Percentiles rank a stretch among this genome's conserved stretches.
phyloP scores from a whole-genome alignment of 164 flowering plant species.

The Litsea cubeba region DNA sequence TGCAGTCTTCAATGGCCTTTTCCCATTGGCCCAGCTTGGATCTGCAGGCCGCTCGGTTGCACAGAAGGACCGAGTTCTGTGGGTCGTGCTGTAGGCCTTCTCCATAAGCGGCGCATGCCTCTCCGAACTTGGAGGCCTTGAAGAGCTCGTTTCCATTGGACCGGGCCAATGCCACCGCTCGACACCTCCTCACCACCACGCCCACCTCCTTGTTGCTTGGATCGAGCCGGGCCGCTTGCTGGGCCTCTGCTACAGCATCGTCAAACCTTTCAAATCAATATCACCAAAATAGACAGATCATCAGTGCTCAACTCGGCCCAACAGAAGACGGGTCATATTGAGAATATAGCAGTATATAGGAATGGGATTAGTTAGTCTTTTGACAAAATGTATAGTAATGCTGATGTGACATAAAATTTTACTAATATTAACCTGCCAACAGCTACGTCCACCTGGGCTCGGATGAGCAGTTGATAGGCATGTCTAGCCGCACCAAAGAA shows the following conservation, averaged over 20 bases:
- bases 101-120: slow-evolving; percentile 54
- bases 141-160: slow-evolving; percentile 65
- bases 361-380: too few relatives aligned
- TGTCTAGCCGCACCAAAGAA: slow-evolving; percentile 40
- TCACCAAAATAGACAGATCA: not conserved
- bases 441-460: slow-evolving; percentile 61
- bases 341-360: too few relatives aligned
- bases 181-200: slow-evolving; percentile 30
- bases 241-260: slow-evolving; percentile 50
- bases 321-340: too few relatives aligned
- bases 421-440: slow-evolving; percentile 58
- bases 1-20: slow-evolving; percentile 78
- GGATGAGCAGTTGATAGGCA: slow-evolving; percentile 29
- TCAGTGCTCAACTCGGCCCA: not conserved
- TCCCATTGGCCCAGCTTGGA: slow-evolving; percentile 69
- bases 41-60: slow-evolving; percentile 80
- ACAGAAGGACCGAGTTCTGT: slow-evolving; percentile 62
- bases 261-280: slow-evolving; percentile 60
- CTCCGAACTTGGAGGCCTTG: slow-evolving; percentile 50
- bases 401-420: too few relatives aligned
- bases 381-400: too few relatives aligned
- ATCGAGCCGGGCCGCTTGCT: slow-evolving; percentile 51
- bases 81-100: slow-evolving; percentile 75
- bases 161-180: slow-evolving; percentile 50
- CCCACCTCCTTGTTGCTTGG: slow-evolving; percentile 41